Conservation (phyloP, 148 eudicot genomes). For the Heliamphora exappendiculata region DNA sequence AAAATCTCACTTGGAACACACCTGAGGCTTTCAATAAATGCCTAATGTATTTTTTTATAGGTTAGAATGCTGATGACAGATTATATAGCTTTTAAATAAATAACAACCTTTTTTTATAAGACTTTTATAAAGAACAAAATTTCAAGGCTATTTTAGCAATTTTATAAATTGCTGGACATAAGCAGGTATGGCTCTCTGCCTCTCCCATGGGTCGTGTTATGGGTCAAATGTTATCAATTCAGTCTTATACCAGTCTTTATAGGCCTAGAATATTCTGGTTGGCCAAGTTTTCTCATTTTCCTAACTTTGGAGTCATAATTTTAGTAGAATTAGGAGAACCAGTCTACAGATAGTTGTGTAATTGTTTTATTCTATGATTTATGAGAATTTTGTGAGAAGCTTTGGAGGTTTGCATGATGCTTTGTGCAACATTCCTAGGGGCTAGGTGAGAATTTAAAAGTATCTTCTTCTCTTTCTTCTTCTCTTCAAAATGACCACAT, state of each 20-base stretch:
- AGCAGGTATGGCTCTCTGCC: neutral
- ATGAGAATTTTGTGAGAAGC: neutral
- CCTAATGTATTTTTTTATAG: neutral
- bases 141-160: neutral
- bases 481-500: neutral
- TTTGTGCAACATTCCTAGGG: neutral
- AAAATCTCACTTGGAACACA: neutral
- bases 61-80: neutral
- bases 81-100: neutral
- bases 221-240: neutral
- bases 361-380: neutral
- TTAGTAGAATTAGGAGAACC: neutral
- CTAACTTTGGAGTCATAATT: neutral
- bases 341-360: neutral
- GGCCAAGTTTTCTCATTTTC: neutral
- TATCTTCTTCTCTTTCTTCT: neutral
- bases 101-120: too few relatives aligned
- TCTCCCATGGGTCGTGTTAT: neutral
- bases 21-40: neutral
- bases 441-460: too few relatives aligned
- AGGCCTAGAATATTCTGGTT: neutral
- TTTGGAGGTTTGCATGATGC: neutral
- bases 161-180: neutral
- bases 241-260: neutral
- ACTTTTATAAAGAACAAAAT: too few relatives aligned